Percentiles rank a stretch among this genome's conserved stretches.
Conservation (phyloP, 768 basidiomycete species). For the Pleurotus tuber-regium region DNA sequence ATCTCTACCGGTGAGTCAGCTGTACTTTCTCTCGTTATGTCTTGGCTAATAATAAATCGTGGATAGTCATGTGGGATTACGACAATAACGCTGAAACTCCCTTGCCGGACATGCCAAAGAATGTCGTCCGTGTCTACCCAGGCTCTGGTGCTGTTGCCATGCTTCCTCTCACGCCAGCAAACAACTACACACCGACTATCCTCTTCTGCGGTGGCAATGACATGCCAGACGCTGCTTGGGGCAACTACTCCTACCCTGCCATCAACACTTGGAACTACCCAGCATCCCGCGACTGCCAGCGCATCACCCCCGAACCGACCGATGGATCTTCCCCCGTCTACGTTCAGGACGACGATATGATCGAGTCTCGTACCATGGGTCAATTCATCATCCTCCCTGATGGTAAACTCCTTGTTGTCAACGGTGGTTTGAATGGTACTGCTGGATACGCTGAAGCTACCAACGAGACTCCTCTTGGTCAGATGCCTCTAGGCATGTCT, state of each 20-base stretch:
- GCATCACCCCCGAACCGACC: constrained; percentile 82
- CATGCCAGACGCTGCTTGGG: constrained; percentile 72
- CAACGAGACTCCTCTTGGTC: constrained; percentile 35
- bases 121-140: constrained; percentile 82
- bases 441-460: constrained; percentile 69
- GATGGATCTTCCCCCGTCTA: constrained; percentile 64
- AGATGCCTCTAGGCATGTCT: constrained; percentile 62
- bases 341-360: constrained; percentile 73
- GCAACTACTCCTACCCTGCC: constrained; percentile 71
- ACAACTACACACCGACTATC: constrained; percentile 83
- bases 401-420: constrained; percentile 72
- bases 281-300: constrained; percentile 71
- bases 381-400: constrained; percentile 86
- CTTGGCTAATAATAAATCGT: background rate
- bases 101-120: constrained; percentile 71
- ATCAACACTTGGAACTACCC: constrained; percentile 74
- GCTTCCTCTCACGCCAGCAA: constrained; percentile 89
- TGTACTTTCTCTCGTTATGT: constrained; percentile 2
- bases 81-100: constrained; percentile 53
- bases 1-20: constrained; percentile 61
- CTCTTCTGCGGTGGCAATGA: constrained; percentile 90
- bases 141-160: constrained; percentile 87
- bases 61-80: constrained; percentile 51
- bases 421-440: constrained; percentile 80
- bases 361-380: constrained; percentile 83